phyloP scores from a whole-genome alignment of 2,329 filamentous ascomycete genomes.

The Pseudocercospora fuligena region DNA sequence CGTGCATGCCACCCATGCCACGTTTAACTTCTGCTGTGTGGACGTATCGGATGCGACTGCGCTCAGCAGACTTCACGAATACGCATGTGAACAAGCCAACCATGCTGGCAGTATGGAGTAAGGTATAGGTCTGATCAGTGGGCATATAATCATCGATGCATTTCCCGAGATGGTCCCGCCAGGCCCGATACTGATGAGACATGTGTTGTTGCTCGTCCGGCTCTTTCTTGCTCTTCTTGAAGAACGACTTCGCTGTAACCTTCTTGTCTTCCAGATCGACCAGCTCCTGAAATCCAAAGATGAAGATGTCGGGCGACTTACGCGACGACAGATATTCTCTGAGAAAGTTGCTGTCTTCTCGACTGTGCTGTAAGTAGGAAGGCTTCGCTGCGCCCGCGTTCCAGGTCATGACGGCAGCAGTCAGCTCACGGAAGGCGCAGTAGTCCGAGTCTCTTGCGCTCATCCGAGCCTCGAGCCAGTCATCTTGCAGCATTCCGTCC shows the following conservation, averaged over 20 bases:
- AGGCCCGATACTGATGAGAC: slow-evolving; percentile 96
- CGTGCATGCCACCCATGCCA: slow-evolving; percentile 92
- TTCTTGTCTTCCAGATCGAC: slow-evolving; percentile 98
- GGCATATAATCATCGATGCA: slow-evolving; percentile 84
- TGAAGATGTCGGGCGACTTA: slow-evolving; percentile 81
- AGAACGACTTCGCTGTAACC: slow-evolving; percentile 89
- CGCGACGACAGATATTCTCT: slow-evolving; percentile 77
- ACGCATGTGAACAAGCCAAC: slow-evolving; percentile 96
- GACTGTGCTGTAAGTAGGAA: slow-evolving; percentile 72
- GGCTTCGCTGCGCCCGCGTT: slow-evolving; percentile 98
- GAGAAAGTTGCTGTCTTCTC: slow-evolving; percentile 77
- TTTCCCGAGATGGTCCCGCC: slow-evolving; percentile 86
- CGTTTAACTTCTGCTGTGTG: slow-evolving; percentile 86
- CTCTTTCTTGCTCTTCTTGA: slow-evolving; percentile 84
- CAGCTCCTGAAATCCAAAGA: slow-evolving; percentile 98
- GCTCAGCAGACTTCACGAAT: slow-evolving; percentile 83
- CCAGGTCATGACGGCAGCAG: slow-evolving; percentile 86
- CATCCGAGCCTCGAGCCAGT: slow-evolving; percentile 93
- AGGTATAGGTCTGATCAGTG: slow-evolving; percentile 74
- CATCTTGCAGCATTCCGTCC: slow-evolving; percentile 91
- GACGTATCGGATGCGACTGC: slow-evolving; percentile 76
- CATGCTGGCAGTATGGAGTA: slow-evolving; percentile 86
- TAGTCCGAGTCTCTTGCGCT: slow-evolving; percentile 80
- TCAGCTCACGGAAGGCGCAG: slow-evolving; percentile 82
- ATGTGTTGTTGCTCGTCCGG: slow-evolving; percentile 83